Conservation (phyloP, 179 eudicot genomes). For the Nepenthes alata region DNA sequence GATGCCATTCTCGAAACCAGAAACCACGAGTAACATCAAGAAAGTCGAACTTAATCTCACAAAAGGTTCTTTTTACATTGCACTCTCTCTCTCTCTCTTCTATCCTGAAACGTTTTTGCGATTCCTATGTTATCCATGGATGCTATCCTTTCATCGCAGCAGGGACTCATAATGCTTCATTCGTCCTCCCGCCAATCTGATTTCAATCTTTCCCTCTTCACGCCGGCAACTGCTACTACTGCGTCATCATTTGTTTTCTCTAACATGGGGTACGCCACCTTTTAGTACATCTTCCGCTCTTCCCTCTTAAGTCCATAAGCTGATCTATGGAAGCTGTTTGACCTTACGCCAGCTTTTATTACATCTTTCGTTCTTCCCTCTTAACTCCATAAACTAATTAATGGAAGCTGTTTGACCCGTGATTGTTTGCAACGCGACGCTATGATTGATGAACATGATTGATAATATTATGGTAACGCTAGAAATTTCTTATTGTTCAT, state of each 20-base stretch:
- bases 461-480: no score
- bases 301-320: no score
- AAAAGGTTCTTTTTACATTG: neutral
- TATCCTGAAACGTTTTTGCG: neutral
- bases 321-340: no score
- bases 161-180: constrained; percentile 9
- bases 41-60: neutral
- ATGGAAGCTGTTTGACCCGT: no score
- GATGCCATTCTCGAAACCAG: no score
- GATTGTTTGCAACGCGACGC: no score
- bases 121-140: constrained; percentile 4
- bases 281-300: neutral
- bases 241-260: constrained; percentile 4
- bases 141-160: constrained; percentile 6
- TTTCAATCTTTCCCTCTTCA: neutral
- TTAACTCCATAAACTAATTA: no score
- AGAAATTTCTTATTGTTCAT: no score
- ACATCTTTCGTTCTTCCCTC: neutral
- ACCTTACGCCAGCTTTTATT: neutral
- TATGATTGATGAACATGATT: no score
- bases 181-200: constrained; percentile 13
- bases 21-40: no score
- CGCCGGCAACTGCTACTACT: constrained; percentile 1
- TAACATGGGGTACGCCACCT: neutral
- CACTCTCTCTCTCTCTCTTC: neutral